These are phyloP conservation scores for Physcomitrium patens DNA, from an alignment of 225 moss, liverwort and hornwort genomes.

Conservation along the genomic window DNA sequence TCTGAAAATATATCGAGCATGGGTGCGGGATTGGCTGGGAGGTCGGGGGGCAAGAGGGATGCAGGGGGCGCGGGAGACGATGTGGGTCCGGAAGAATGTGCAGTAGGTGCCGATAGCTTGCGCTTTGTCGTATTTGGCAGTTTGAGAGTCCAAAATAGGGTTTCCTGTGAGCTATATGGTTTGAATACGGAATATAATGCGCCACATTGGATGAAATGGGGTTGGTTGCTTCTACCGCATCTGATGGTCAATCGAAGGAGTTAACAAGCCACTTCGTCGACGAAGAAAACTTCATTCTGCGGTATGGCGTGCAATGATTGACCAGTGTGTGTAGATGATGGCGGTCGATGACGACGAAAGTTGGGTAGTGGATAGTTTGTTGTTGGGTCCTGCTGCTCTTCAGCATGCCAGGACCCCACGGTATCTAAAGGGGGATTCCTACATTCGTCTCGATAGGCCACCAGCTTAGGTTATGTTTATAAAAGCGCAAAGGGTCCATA, in stretches of 20 bases:
- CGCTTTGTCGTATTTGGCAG: conserved; percentile 10
- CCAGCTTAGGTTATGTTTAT: not conserved
- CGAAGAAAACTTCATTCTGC: too few species aligned
- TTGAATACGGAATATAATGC: not conserved
- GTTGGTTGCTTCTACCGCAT: not conserved
- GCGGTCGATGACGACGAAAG: not conserved
- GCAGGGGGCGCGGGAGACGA: too few species aligned
- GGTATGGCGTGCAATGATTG: too few species aligned
- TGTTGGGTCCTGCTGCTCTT: not conserved
- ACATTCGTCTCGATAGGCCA: not conserved
- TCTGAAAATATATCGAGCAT: not conserved
- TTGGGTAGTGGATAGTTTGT: not conserved
- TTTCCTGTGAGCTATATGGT: not conserved
- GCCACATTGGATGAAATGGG: not conserved
- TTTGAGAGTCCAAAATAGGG: not conserved
- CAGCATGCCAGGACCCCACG: not conserved
- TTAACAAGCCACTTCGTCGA: not conserved
- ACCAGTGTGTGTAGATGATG: not conserved
- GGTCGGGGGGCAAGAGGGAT: not conserved
- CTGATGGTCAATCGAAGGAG: not conserved
- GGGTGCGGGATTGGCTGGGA: not conserved
- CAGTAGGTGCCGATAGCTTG: not conserved
- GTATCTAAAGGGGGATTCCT: not conserved
- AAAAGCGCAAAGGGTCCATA: not conserved
- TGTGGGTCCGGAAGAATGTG: not conserved